Evolutionary conservation across 2,329 filamentous ascomycete species (phyloP).

Genomic region (Fusarium vanettenii): DNA sequence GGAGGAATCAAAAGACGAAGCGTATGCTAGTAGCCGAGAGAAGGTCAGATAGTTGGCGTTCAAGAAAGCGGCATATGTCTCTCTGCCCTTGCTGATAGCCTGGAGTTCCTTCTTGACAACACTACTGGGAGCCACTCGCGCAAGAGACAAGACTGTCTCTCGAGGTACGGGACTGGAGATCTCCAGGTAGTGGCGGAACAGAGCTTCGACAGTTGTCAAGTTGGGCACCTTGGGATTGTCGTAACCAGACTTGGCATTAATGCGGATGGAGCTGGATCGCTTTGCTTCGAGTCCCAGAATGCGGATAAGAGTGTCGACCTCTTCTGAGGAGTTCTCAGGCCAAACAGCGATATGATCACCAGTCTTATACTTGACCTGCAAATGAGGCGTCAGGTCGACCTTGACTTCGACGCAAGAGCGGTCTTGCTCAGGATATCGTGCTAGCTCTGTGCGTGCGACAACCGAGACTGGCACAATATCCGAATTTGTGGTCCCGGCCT

Average conservation of each 20-base stretch:
- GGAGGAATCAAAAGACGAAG: neutral
- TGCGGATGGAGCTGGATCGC: neutral
- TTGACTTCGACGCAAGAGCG: slow-evolving; percentile 16
- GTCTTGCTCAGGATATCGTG: neutral
- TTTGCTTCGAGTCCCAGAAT: neutral
- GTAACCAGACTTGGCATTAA: neutral
- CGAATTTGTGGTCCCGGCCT: neutral
- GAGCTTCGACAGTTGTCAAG: neutral
- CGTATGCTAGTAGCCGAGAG: neutral
- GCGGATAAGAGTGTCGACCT: neutral
- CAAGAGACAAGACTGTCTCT: neutral
- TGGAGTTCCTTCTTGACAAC: neutral
- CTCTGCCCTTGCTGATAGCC: neutral
- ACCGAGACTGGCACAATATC: slow-evolving; percentile 13
- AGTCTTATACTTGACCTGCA: neutral
- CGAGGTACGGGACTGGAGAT: neutral
- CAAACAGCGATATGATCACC: neutral
- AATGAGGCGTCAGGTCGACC: neutral
- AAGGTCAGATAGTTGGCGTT: neutral
- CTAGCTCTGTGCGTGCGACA: neutral
- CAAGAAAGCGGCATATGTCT: neutral
- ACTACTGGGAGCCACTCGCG: rapidly evolving
- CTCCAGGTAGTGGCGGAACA: neutral
- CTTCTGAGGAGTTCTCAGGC: neutral
- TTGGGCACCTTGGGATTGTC: slow-evolving; percentile 5